These are phyloP conservation scores for Kwoniella botswanensis DNA, from an alignment of 768 basidiomycete species.

Conservation along the genomic window DNA sequence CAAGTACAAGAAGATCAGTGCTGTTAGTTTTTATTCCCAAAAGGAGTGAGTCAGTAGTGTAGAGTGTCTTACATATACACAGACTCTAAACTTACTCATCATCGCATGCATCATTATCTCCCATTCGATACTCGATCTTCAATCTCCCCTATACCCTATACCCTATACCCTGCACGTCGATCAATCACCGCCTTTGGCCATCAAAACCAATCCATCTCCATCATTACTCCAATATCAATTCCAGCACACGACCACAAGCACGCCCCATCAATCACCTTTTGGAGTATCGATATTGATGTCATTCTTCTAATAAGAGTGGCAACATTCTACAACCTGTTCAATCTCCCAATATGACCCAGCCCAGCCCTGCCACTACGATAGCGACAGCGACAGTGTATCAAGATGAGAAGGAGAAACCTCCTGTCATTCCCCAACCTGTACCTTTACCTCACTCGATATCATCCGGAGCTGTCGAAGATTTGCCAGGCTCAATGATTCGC, in stretches of 20 bases:
- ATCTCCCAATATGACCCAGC: too few relatives aligned
- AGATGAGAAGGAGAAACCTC: neutral
- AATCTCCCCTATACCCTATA: neutral
- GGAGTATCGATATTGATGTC: neutral
- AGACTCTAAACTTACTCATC: neutral
- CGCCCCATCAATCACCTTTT: neutral
- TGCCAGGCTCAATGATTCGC: conserved; percentile 19
- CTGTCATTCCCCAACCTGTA: neutral
- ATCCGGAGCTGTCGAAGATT: conserved; percentile 1
- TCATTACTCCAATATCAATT: neutral
- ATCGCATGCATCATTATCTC: neutral
- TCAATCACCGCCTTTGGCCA: neutral
- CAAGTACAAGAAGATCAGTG: neutral
- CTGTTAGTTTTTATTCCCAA: neutral
- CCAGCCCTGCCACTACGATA: neutral
- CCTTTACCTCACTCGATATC: neutral
- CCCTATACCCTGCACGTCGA: neutral
- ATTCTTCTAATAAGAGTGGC: neutral
- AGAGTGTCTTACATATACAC: neutral
- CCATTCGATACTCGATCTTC: neutral
- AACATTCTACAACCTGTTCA: neutral
- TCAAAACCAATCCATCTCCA: neutral
- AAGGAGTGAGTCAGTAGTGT: neutral
- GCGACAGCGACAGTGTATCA: neutral
- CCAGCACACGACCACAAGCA: neutral